phyloP scores from a whole-genome alignment of 805 yeast species.

The Myxozyma geophila region DNA sequence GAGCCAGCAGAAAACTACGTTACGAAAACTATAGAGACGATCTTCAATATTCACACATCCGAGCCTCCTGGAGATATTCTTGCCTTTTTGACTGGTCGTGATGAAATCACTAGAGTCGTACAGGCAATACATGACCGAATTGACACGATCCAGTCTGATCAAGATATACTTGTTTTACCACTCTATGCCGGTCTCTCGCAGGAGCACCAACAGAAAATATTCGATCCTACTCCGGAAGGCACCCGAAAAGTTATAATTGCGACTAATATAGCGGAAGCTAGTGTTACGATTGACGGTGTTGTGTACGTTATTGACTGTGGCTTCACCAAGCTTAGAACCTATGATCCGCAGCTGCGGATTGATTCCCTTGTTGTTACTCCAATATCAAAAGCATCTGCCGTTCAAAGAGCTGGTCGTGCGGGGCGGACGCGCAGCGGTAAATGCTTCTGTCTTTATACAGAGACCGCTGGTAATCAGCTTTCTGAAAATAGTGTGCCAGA shows the following conservation, averaged over 20 bases:
- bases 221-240: constrained; percentile 52
- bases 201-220: constrained; percentile 68
- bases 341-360: constrained; percentile 73
- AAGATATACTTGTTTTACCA: constrained; percentile 66
- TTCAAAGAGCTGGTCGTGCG: constrained; percentile 80
- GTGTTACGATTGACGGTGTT: constrained; percentile 82
- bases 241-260: constrained; percentile 77
- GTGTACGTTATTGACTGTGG: constrained; percentile 81
- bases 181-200: constrained; percentile 77
- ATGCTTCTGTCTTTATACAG: constrained; percentile 70
- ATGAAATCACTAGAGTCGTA: constrained; percentile 73
- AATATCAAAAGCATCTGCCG: constrained; percentile 76
- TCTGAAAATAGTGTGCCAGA: constrained; percentile 77
- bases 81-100: constrained; percentile 89
- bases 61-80: constrained; percentile 90
- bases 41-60: constrained; percentile 74
- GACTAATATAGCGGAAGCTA: constrained; percentile 87
- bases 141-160: constrained; percentile 57
- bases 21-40: constrained; percentile 72
- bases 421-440: constrained; percentile 80
- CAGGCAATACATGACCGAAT: constrained; percentile 52
- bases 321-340: constrained; percentile 73
- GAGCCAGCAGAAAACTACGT: constrained; percentile 72
- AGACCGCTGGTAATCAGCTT: constrained; percentile 43
- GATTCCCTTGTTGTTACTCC: constrained; percentile 74